Percentiles rank a stretch among this genome's conserved stretches.
phyloP scores from a whole-genome alignment of 805 yeast species.

The Pichia deserticola region DNA sequence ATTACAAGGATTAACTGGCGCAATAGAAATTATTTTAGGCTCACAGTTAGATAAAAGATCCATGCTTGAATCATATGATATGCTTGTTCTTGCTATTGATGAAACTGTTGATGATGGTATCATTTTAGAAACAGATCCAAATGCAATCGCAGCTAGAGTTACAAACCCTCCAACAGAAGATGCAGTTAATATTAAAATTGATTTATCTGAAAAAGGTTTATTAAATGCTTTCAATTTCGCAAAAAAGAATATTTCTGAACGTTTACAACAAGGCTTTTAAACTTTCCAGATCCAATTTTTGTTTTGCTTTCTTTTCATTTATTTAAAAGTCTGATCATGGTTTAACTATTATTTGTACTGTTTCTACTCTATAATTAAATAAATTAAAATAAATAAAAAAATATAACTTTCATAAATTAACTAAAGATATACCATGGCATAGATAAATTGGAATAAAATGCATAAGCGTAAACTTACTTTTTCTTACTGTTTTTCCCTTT shows the following conservation, averaged over 20 bases:
- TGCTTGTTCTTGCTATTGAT: slow-evolving; percentile 79
- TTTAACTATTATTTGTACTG: no score
- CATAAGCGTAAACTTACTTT: not conserved
- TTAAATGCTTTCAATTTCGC: slow-evolving; percentile 86
- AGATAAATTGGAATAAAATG: not conserved
- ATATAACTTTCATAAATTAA: no score
- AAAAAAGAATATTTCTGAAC: slow-evolving; percentile 49
- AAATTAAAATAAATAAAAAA: no score
- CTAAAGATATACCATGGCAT: no score
- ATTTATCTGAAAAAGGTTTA: slow-evolving; percentile 66
- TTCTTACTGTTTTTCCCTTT: slow-evolving; percentile 16
- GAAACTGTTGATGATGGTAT: slow-evolving; percentile 93
- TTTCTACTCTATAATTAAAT: no score
- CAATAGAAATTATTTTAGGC: slow-evolving; percentile 68
- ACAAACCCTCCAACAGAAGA: slow-evolving; percentile 80
- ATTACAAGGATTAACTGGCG: slow-evolving; percentile 70
- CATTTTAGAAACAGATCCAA: slow-evolving; percentile 82
- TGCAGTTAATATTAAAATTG: slow-evolving; percentile 49
- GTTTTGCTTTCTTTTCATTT: no score
- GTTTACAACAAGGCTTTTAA: slow-evolving; percentile 34
- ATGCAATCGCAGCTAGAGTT: slow-evolving; percentile 81
- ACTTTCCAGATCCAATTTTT: not conserved
- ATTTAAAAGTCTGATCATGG: no score
- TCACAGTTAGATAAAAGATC: slow-evolving; percentile 70
- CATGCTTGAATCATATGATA: slow-evolving; percentile 75